Conservation (phyloP, 2,329 filamentous ascomycete genomes). For the Volutella citrinella region DNA sequence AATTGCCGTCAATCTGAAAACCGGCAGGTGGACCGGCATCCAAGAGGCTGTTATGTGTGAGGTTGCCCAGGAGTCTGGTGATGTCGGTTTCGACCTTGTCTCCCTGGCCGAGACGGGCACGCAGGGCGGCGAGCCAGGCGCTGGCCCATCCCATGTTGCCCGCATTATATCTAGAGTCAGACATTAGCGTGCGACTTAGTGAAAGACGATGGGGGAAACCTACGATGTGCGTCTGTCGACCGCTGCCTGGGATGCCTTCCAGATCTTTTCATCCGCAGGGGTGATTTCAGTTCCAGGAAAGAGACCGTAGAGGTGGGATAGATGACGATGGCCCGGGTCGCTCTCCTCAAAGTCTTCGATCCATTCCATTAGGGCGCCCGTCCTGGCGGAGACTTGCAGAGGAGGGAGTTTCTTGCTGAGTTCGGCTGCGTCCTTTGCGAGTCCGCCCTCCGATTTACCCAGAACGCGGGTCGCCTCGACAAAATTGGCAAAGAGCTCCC, state of each 20-base stretch:
- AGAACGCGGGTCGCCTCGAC: background rate
- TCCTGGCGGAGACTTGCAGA: background rate
- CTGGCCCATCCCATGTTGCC: slow-evolving; percentile 51
- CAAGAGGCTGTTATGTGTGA: slow-evolving; percentile 2
- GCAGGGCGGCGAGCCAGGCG: slow-evolving; percentile 48
- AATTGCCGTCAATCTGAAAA: slow-evolving; percentile 31
- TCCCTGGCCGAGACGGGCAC: slow-evolving; percentile 37
- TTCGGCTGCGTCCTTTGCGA: no score
- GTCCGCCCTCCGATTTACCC: background rate
- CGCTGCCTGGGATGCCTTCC: background rate
- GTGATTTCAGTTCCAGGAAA: slow-evolving; percentile 37
- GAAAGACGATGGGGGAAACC: background rate
- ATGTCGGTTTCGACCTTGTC: slow-evolving; percentile 1
- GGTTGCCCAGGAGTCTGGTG: slow-evolving; percentile 2
- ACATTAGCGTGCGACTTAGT: no score
- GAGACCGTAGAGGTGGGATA: slow-evolving; percentile 48
- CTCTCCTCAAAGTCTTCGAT: slow-evolving; percentile 23
- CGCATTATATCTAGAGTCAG: no score
- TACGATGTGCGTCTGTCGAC: slow-evolving; percentile 1
- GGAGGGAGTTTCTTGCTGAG: background rate
- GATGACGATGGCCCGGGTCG: slow-evolving; percentile 48
- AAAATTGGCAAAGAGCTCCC: slow-evolving; percentile 6
- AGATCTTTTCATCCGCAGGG: background rate
- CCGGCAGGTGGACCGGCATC: slow-evolving; percentile 15
- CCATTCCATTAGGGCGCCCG: slow-evolving; percentile 4